phyloP scores from a whole-genome alignment of 805 yeast species.

The Ascoidea rubescens region DNA sequence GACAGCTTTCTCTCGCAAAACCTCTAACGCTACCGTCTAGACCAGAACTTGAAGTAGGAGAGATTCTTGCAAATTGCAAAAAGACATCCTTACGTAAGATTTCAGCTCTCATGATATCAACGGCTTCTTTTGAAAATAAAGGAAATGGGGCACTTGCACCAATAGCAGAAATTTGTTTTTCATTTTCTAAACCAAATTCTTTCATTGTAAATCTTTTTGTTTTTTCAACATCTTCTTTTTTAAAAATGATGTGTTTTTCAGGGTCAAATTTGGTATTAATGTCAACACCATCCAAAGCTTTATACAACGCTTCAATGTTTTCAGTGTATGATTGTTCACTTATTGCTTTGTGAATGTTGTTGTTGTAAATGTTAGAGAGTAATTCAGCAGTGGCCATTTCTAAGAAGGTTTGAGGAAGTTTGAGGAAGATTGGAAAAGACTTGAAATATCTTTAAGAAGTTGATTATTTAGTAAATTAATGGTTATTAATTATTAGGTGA shows the following conservation, averaged over 20 bases:
- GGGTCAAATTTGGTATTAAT: conserved; percentile 23
- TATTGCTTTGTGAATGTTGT: background rate
- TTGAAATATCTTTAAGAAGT: no score
- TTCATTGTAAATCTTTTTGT: conserved; percentile 29
- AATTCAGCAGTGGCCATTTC: background rate
- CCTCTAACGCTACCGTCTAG: conserved; percentile 38
- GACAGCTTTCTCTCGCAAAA: conserved; percentile 29
- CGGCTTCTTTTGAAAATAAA: conserved; percentile 38
- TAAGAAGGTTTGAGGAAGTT: background rate
- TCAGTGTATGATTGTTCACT: background rate
- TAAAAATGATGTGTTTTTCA: conserved; percentile 22
- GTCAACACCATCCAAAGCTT: conserved; percentile 8
- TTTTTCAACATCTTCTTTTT: conserved; percentile 22
- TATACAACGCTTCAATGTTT: background rate
- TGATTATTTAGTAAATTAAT: no score
- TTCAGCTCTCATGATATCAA: conserved; percentile 36
- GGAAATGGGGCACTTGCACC: conserved; percentile 43
- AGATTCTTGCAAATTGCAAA: conserved; percentile 20
- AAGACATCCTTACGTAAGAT: conserved; percentile 28
- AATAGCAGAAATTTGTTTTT: conserved; percentile 24
- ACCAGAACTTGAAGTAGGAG: conserved; percentile 32
- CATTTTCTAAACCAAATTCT: conserved; percentile 29
- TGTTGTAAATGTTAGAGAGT: no score
- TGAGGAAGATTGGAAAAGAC: no score
- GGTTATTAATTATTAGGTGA: no score